Percentiles rank a stretch among this genome's conserved stretches.
phyloP scores from a whole-genome alignment of 2,329 filamentous ascomycete species.

The Botrytis medusae region DNA sequence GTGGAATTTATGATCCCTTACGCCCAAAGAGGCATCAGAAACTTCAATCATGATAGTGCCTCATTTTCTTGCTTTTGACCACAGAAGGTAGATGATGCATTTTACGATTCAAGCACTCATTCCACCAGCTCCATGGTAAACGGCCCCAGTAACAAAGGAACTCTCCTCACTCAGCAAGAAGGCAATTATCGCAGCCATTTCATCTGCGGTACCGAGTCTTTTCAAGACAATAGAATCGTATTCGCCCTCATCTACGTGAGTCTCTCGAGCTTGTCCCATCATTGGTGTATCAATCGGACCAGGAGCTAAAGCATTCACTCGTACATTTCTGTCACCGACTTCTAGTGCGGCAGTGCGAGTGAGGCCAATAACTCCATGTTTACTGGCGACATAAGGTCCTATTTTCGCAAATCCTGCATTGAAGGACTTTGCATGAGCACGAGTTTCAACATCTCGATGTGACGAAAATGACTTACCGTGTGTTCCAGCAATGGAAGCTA shows the following conservation, averaged over 20 bases:
- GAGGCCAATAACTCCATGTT: slow-evolving; percentile 45
- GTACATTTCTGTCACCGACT: slow-evolving; percentile 41
- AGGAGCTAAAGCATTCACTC: slow-evolving; percentile 36
- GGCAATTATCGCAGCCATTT: slow-evolving; percentile 45
- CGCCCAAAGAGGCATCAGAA: accelerated
- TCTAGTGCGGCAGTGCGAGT: slow-evolving; percentile 39
- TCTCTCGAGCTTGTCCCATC: slow-evolving; percentile 42
- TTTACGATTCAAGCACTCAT: slow-evolving; percentile 30
- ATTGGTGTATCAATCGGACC: slow-evolving; percentile 52
- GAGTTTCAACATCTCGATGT: not conserved
- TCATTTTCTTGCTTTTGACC: not conserved
- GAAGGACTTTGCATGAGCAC: slow-evolving; percentile 35
- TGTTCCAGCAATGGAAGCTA: slow-evolving; percentile 50
- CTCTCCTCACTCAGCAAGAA: slow-evolving; percentile 46
- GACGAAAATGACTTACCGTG: slow-evolving; percentile 40
- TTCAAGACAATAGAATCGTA: slow-evolving; percentile 43
- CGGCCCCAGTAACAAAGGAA: slow-evolving; percentile 35
- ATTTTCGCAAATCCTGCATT: slow-evolving; percentile 37
- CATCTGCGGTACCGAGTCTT: slow-evolving; percentile 49
- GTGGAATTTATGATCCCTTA: not conserved
- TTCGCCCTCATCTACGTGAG: slow-evolving; percentile 27
- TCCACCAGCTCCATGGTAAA: slow-evolving; percentile 37
- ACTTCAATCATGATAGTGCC: accelerated
- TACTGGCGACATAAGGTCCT: slow-evolving; percentile 36
- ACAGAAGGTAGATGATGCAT: accelerated